phyloP scores from a whole-genome alignment of 768 basidiomycete genomes.

The Russula sp. region DNA sequence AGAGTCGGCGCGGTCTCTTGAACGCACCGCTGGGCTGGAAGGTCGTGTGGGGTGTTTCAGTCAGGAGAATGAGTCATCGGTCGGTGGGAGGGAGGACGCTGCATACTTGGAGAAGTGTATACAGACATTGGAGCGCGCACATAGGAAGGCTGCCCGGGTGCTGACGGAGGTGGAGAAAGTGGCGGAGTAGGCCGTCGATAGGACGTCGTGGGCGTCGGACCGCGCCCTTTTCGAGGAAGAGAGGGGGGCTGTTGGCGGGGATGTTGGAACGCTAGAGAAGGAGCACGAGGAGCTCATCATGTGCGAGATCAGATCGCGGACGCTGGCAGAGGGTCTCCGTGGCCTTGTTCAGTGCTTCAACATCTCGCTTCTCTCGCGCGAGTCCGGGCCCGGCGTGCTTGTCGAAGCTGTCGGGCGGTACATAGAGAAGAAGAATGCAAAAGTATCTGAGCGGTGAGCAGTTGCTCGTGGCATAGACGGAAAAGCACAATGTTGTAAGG shows the following conservation, averaged over 20 bases:
- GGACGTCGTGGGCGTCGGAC: no score
- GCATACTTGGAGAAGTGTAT: background rate
- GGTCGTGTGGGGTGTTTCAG: constrained; percentile 31
- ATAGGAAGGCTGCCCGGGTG: no score
- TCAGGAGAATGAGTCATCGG: constrained; percentile 45
- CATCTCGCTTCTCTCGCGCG: constrained; percentile 40
- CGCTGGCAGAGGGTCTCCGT: constrained; percentile 40
- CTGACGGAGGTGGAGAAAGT: no score
- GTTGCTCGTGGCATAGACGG: constrained; percentile 30
- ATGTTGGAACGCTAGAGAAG: constrained; percentile 45
- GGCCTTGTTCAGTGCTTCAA: constrained; percentile 48
- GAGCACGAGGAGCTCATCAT: constrained; percentile 42
- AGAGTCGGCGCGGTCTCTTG: background rate
- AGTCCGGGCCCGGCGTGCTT: constrained; percentile 23
- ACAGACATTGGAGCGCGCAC: constrained; percentile 12
- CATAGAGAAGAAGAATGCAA: constrained; percentile 32
- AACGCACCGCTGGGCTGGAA: constrained; percentile 31
- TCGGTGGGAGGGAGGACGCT: constrained; percentile 33
- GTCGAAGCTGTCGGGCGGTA: constrained; percentile 27
- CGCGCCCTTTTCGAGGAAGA: constrained; percentile 35
- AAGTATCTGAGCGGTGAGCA: constrained; percentile 34
- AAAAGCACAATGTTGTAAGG: constrained; percentile 21
- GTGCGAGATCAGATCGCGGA: constrained; percentile 45
- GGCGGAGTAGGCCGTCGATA: no score
- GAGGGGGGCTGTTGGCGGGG: constrained; percentile 34